phyloP scores from a whole-genome alignment of 805 yeast species.

The Candida hungchunana region DNA sequence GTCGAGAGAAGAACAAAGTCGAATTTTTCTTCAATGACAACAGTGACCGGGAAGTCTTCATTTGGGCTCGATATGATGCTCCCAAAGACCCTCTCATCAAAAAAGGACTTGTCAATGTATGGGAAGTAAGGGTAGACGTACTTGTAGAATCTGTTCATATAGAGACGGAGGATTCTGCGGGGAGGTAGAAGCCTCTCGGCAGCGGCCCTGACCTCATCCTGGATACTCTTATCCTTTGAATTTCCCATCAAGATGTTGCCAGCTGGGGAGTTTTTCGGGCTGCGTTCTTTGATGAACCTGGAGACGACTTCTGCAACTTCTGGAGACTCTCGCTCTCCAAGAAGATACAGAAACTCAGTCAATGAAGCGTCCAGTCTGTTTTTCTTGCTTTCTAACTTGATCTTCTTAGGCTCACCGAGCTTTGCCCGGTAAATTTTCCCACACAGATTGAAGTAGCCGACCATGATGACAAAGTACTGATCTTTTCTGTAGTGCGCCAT shows the following conservation, averaged over 20 bases:
- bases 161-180: constrained; percentile 35
- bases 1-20: constrained; percentile 39
- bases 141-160: constrained; percentile 39
- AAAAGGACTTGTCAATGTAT: constrained; percentile 36
- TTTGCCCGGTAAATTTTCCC: constrained; percentile 13
- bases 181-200: constrained; percentile 36
- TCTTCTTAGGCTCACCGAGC: constrained; percentile 11
- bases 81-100: constrained; percentile 27
- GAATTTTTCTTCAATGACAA: constrained; percentile 34
- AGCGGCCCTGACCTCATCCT: constrained; percentile 30
- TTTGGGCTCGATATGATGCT: constrained; percentile 33
- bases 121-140: constrained; percentile 47
- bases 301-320: constrained; percentile 18
- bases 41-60: constrained; percentile 22
- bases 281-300: constrained; percentile 19
- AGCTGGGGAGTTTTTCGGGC: constrained; percentile 10
- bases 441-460: constrained; percentile 22
- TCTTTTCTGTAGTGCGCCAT: constrained; percentile 21
- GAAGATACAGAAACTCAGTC: constrained; percentile 14
- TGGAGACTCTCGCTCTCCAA: constrained; percentile 23
- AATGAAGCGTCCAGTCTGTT: constrained; percentile 23
- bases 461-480: constrained; percentile 20
- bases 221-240: constrained; percentile 7
- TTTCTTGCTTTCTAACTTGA: constrained; percentile 14
- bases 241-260: constrained; percentile 14